phyloP scores from a whole-genome alignment of 495 filamentous ascomycete species.

The Neurospora africana region DNA sequence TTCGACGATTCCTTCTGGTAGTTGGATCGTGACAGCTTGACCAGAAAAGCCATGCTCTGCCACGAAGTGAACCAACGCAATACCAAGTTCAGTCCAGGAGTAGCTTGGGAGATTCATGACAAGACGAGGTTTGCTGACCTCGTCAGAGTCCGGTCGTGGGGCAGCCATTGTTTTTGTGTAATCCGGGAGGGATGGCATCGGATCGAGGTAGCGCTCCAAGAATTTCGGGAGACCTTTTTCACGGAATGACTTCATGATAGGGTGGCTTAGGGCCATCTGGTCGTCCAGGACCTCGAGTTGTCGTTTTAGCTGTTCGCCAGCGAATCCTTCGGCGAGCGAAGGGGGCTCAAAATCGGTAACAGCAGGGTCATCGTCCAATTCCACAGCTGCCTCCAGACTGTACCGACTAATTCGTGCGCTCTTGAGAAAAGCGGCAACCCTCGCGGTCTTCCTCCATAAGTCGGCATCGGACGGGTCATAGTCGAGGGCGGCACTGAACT shows the following conservation, averaged over 20 bases:
- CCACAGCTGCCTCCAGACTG: constrained; percentile 83
- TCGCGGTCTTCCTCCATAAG: constrained; percentile 81
- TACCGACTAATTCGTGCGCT: constrained; percentile 72
- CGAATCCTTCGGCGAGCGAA: constrained; percentile 76
- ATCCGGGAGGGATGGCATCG: constrained; percentile 64
- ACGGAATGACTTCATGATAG: constrained; percentile 49
- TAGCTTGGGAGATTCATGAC: constrained; percentile 18
- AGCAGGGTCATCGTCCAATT: constrained; percentile 66
- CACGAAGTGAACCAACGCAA: constrained; percentile 24
- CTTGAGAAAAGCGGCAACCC: constrained; percentile 62
- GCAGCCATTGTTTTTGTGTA: constrained; percentile 28
- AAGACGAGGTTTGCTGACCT: constrained; percentile 48
- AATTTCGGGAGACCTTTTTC: constrained; percentile 52
- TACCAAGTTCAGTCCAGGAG: constrained; percentile 36
- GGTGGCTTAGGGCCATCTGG: constrained; percentile 55
- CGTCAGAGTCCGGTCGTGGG: constrained; percentile 17
- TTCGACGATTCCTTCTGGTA: constrained; percentile 22
- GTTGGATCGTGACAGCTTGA: constrained; percentile 22
- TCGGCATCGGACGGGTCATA: constrained; percentile 88
- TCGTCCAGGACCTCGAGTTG: constrained; percentile 62
- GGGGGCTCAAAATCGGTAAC: constrained; percentile 63
- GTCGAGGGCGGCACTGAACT: constrained; percentile 68
- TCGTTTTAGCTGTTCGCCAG: constrained; percentile 63
- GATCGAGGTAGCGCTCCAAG: constrained; percentile 60
- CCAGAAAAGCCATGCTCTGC: constrained; percentile 22